Conservation (phyloP, 2,329 filamentous ascomycete genomes). For the Drechslerella stenobrocha region DNA sequence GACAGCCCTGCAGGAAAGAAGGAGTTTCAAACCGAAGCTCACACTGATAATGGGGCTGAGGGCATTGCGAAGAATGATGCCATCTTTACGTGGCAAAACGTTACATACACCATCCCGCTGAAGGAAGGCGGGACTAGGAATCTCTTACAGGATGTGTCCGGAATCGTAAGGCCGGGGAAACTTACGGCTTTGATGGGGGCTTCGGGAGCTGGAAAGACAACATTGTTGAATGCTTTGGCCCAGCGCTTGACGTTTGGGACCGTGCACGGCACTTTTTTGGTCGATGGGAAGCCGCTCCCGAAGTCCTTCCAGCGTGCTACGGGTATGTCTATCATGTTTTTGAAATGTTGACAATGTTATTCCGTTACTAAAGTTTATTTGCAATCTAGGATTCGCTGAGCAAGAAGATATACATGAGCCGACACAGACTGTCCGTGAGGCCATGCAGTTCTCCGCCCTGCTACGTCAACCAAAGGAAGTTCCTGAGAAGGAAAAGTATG, state of each 20-base stretch:
- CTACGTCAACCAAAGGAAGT: conserved; percentile 65
- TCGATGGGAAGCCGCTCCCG: conserved; percentile 74
- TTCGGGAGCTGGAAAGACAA: conserved; percentile 91
- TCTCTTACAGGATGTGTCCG: conserved; percentile 77
- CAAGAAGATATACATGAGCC: conserved; percentile 68
- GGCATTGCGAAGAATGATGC: conserved; percentile 32
- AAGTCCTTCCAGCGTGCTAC: conserved; percentile 87
- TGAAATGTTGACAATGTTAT: too few species aligned
- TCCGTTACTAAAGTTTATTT: conserved; percentile 4
- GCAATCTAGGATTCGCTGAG: conserved; percentile 61
- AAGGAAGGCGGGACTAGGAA: conserved; percentile 72
- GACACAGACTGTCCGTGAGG: conserved; percentile 67
- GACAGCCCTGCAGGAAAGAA: conserved; percentile 54
- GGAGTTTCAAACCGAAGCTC: neutral
- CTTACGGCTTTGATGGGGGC: conserved; percentile 89
- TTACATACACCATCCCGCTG: conserved; percentile 75
- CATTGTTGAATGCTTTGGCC: conserved; percentile 81
- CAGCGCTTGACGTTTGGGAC: conserved; percentile 86
- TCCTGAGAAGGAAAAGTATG: conserved; percentile 65
- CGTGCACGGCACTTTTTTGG: conserved; percentile 82
- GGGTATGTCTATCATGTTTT: conserved; percentile 75
- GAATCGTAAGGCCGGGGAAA: conserved; percentile 91
- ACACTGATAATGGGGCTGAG: conserved; percentile 4
- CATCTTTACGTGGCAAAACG: conserved; percentile 71
- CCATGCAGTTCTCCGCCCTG: conserved; percentile 67